Base-by-base conservation (phyloP, 2,329 filamentous ascomycete species). In the Penicillium sp. region DNA sequence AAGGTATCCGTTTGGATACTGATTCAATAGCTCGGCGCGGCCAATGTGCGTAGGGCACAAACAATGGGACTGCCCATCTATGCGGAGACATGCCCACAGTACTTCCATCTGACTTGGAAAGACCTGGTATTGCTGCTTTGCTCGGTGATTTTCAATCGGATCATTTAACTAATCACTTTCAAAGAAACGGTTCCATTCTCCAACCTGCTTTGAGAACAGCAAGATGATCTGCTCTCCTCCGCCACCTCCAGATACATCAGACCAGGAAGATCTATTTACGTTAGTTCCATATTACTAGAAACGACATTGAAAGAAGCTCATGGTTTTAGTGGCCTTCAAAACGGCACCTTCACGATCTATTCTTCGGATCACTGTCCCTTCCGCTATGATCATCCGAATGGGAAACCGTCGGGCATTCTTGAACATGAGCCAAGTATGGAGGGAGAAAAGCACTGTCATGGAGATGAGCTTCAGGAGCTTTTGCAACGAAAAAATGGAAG, bases 51-150 rank as follows among this genome's bases (percentile, higher is more conserved):
- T 23, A 65, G 71, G 16, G 81, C 81, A 0, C 80, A 83, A 61
- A 76, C 75, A 8, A 63, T 73, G 3, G 74, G 77, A 0, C 69
- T 82, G 9, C 80, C 81, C 0, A 73, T 83, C 21, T 79, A 81
- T 56, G 81, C 78, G 1, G 81, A 83, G 64, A 84, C 81, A 1
- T 84, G 81, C 61, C 81, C 81, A 3, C 81, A 84, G 51, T 84
- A 84, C 56, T 72, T 84, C 15, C 80, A 81, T 57, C 70, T 84
- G n/a, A 78, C 79, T 1, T 74, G 76, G 47, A 26, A 56, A 5
- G 53, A 56, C 18, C 21, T 50, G 18, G 53, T 52, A 45, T 34
- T 46, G n/a, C 2, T n/a, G 7, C 6, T 23, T 3, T 13, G 10
- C 5, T 21, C 39, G 24, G 7, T 4, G 31, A n/a, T n/a, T n/a